Base-by-base conservation (phyloP, 441 rosid genomes). In the Syzygium malaccense region DNA sequence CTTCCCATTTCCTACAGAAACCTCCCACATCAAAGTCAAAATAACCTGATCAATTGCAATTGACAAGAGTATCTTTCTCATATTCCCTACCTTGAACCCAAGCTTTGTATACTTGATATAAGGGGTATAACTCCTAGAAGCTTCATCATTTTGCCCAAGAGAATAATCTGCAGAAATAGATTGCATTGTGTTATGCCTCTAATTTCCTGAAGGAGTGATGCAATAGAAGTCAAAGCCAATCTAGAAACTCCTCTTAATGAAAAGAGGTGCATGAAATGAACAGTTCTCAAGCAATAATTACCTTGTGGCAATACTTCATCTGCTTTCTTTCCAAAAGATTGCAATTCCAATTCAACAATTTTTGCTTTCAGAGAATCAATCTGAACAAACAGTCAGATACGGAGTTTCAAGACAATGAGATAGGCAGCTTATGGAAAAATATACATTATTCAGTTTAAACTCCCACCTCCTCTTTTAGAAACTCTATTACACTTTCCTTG, bases 31-130 rank as follows among this genome's bases (percentile, higher is more conserved):
- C 53, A 80, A 45, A 53, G 66, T 83, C 55, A 64, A 58, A 32
- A 25, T 18, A 85, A 55, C 57, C 58, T 8, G 4, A 32, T 85
- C 62, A 32, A 54, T 33, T 55, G 66, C 86, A 51, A 58, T 28
- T 19, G n/a, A 75, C 51, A 55, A 32, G 87, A 25, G 85, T 37
- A 88, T 53, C 28, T 30, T 68, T 45, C 20, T 33, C 25, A 37
- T 54, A 14, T 49, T 86, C 55, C 57, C 87, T 55, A 96, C 99
- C 98, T 94, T 93, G 93, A 98, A 98, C 91, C 94, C 97, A 90
- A 98, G 99, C 93, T 96, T 98, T 85, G 94, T 95, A 91, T 95
- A 98, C 90, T 94, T 98, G 86, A 96, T 95, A 88, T 89, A 93
- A 86, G 97, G 99, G 68, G 97, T 97, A 91, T 94, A 92, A 91